These are phyloP conservation scores for Mortierella sp. DNA, from an alignment of 371 early-diverging fungal genomes.

Conservation along the genomic window DNA sequence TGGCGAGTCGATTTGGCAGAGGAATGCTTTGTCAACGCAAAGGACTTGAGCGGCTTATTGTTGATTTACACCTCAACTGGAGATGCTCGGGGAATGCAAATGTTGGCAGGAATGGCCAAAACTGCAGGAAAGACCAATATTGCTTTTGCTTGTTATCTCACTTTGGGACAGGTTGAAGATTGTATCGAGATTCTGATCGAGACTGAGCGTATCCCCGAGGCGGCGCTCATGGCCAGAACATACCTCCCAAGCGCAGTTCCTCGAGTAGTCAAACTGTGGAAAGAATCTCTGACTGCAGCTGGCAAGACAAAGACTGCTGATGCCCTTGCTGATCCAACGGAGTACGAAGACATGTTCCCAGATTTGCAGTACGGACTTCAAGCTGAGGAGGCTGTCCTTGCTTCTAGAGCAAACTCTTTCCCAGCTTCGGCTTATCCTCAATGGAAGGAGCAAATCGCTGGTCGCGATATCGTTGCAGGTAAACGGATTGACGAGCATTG, in stretches of 20 bases:
- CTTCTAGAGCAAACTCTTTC: slow-evolving; percentile 31
- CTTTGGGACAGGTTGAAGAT: slow-evolving; percentile 79
- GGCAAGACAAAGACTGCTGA: slow-evolving; percentile 89
- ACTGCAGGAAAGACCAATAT: slow-evolving; percentile 88
- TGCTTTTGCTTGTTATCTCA: slow-evolving; percentile 86
- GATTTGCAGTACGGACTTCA: slow-evolving; percentile 69
- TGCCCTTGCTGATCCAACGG: slow-evolving; percentile 87
- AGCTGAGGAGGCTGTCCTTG: slow-evolving; percentile 64
- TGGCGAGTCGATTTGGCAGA: slow-evolving; percentile 95
- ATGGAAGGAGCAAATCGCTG: slow-evolving; percentile 63
- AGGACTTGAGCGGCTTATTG: slow-evolving; percentile 90
- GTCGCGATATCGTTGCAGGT: slow-evolving; percentile 69
- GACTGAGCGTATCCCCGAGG: slow-evolving; percentile 94
- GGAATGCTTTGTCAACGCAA: slow-evolving; percentile 88
- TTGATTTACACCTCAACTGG: slow-evolving; percentile 91
- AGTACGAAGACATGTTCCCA: slow-evolving; percentile 90
- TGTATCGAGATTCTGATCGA: slow-evolving; percentile 86
- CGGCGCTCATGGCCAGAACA: slow-evolving; percentile 94
- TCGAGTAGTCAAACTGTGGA: slow-evolving; percentile 85
- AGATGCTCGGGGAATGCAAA: slow-evolving; percentile 78
- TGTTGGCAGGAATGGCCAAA: slow-evolving; percentile 84
- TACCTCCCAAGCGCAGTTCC: slow-evolving; percentile 86
- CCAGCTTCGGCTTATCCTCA: slow-evolving; percentile 66
- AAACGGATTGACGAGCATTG: background rate
- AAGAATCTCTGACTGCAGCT: slow-evolving; percentile 71